Base-by-base conservation (phyloP, 768 basidiomycete species). In the Amanita phalloides region DNA sequence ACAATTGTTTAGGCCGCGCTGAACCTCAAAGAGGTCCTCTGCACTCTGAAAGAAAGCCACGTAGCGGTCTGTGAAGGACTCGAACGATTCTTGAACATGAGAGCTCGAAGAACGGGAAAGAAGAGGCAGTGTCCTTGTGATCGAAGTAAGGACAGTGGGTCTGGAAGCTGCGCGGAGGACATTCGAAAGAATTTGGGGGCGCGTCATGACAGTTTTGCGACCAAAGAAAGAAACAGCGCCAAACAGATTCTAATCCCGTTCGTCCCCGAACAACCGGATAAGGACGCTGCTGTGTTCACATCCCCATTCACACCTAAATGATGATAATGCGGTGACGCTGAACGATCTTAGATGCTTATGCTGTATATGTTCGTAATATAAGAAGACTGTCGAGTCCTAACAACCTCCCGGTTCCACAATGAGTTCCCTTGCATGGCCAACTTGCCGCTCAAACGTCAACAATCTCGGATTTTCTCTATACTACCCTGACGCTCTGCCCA, bases 1-100 rank as follows among this genome's bases (percentile, higher is more conserved):
- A 74, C 94, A 97, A 78, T 99, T 99, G 78, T 99, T 98, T 62
- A 99, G 75, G 36, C 96, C 96, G 47, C 96, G 90, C 71, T 99
- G 95, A 57, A 99, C 87, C 75, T 99, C 96, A 65, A 99, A 99
- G 53, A 97, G 79, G 72, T 99, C 96, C 64, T 92, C 83, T 45
- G 91, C 92, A 51, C 81, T 77, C 64, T 88, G 71, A 79, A 99
- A 99, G 71, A 99, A 99, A 57, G 75, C 75, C 63, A 92, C 84
- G 71, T 97, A 97, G 64, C 95, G 90, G 55, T 84, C 79, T 61
- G 89, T 90, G 76, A 98, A 97, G 42, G 86, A 79, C 66, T 96
- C 94, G 69, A 91, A 97, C 14, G 87, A 78, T 73, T 97, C 94
- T 67, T 91, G 84, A 56, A 83, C 80, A 70, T 91, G 90, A 37